Percentiles rank a stretch among this genome's conserved stretches.
Conservation (phyloP, 164 flowering plant genomes). For the Sextonia rubra region DNA sequence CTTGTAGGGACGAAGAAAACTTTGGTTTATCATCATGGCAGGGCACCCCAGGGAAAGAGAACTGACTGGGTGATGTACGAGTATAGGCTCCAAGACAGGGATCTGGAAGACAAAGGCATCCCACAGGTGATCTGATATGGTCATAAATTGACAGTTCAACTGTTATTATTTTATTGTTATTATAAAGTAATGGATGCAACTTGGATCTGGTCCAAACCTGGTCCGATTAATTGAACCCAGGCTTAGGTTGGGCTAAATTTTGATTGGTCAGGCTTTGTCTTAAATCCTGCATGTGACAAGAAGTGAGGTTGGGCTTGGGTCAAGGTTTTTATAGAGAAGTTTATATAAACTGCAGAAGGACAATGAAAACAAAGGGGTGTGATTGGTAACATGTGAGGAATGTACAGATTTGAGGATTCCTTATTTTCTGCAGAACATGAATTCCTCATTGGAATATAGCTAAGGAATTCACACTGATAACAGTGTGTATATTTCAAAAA, state of each 20-base stretch:
- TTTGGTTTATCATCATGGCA: constrained; percentile 60
- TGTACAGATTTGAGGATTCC: too few species aligned
- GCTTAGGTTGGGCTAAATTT: background rate
- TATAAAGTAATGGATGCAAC: background rate
- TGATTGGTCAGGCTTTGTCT: background rate
- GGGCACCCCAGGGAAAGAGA: constrained; percentile 56
- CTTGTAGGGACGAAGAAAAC: constrained; percentile 67
- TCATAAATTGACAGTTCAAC: background rate
- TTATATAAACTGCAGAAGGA: too few species aligned
- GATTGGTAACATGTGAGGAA: too few species aligned
- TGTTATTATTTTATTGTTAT: background rate
- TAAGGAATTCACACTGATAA: too few species aligned
- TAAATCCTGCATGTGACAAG: too few species aligned
- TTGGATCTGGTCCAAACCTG: background rate
- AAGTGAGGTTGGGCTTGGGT: too few species aligned
- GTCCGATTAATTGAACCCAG: background rate
- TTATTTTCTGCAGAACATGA: too few species aligned
- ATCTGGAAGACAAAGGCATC: constrained; percentile 36
- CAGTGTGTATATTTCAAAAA: too few species aligned
- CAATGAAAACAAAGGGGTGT: too few species aligned
- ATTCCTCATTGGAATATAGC: too few species aligned
- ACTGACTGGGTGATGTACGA: constrained; percentile 97
- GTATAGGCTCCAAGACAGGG: constrained; percentile 55
- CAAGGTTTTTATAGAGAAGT: too few species aligned
- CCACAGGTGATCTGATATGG: constrained; percentile 40